Evolutionary conservation across 192 early-diverging fungal genomes (phyloP).

Genomic region (Radiomyces spectabilis): DNA sequence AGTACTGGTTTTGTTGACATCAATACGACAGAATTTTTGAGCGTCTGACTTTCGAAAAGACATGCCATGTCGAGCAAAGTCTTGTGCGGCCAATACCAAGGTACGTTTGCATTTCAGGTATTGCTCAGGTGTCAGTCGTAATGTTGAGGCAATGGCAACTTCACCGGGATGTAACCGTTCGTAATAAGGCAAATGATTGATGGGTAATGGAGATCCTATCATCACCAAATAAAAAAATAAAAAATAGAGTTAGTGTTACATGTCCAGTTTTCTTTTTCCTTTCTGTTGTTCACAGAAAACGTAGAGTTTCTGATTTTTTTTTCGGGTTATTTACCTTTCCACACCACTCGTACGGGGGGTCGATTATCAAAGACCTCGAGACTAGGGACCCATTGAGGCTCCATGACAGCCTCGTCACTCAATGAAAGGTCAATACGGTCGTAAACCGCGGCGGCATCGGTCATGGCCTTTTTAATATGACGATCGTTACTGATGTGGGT

Average conservation of each 20-base stretch:
- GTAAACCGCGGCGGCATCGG: conserved; percentile 19
- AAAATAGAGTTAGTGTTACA: neutral
- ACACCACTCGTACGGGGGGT: conserved; percentile 15
- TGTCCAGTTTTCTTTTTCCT: neutral
- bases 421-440: conserved; percentile 9
- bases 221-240: neutral
- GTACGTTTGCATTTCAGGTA: conserved; percentile 70
- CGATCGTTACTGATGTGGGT: no score
- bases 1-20: conserved; percentile 78
- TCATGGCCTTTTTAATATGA: no score
- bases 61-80: conserved; percentile 8
- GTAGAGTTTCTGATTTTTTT: neutral
- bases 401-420: conserved; percentile 1
- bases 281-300: neutral
- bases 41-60: conserved; percentile 77
- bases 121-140: conserved; percentile 66
- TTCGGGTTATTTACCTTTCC: conserved; percentile 24
- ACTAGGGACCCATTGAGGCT: conserved; percentile 18
- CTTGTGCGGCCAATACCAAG: conserved; percentile 46
- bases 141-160: conserved; percentile 36
- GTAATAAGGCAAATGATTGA: conserved; percentile 18
- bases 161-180: conserved; percentile 21
- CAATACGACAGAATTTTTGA: conserved; percentile 71
- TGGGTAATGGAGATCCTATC: conserved; percentile 20
- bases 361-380: conserved; percentile 17